A percentile compares a stretch with the other conserved stretches of the same genome.
Conservation (phyloP, 495 filamentous ascomycete genomes). For the Aspergillus conjunctus region DNA sequence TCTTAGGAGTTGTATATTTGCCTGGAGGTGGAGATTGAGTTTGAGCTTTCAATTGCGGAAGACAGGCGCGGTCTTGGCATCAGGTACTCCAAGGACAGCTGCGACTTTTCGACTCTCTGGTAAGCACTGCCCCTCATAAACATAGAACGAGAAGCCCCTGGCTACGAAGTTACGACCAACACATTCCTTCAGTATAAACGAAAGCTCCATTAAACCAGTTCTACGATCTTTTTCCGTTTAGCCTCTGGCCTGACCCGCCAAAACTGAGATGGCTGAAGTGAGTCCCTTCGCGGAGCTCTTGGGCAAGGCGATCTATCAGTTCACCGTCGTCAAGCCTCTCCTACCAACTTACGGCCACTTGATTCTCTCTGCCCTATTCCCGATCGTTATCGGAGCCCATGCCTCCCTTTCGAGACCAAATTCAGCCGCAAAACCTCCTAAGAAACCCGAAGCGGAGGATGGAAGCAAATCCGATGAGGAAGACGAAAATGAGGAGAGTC, state of each 20-base stretch:
- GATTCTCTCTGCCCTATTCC: conserved; percentile 66
- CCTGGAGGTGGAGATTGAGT: conserved; percentile 16
- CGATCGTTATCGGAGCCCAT: conserved; percentile 72
- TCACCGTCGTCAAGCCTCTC: conserved; percentile 51
- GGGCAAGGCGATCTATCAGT: conserved; percentile 53
- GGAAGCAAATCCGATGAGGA: conserved; percentile 51
- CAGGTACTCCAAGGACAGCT: conserved; percentile 16
- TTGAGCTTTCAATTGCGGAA: conserved; percentile 22
- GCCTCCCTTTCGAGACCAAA: conserved; percentile 73
- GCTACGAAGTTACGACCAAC: not conserved
- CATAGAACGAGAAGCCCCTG: conserved; percentile 18
- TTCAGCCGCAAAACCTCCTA: conserved; percentile 68
- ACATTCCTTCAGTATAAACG: not conserved
- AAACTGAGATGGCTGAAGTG: conserved; percentile 42
- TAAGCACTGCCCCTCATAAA: conserved; percentile 19
- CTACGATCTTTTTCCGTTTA: not conserved
- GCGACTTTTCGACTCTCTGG: conserved; percentile 1
- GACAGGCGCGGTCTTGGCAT: conserved; percentile 29
- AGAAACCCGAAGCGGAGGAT: conserved; percentile 59
- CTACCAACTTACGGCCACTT: conserved; percentile 71
- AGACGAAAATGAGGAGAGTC: conserved; percentile 47
- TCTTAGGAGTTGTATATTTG: conserved; percentile 1
- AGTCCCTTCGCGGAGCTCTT: conserved; percentile 51
- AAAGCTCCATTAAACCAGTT: not conserved
- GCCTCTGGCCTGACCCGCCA: not conserved